phyloP scores from a whole-genome alignment of 2,329 filamentous ascomycete species.

The Trichoderma sp. region DNA sequence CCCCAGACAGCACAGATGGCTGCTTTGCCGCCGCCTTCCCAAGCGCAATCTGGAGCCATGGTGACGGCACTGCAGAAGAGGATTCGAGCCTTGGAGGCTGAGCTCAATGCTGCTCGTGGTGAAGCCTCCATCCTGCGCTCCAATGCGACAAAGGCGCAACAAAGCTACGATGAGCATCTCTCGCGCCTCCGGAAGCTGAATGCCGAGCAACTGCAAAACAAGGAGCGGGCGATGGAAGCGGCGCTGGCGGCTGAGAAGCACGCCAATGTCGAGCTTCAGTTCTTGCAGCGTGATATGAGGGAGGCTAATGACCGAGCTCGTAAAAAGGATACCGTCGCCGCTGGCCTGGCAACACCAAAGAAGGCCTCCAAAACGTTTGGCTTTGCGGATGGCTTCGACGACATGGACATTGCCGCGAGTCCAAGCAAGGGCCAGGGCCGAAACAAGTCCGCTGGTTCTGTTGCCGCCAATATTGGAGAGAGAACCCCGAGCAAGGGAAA shows the following conservation, averaged over 20 bases:
- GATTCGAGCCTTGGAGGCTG: constrained; percentile 55
- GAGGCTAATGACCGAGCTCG: constrained; percentile 57
- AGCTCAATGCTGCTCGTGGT: constrained; percentile 65
- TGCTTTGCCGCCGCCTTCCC: constrained; percentile 38
- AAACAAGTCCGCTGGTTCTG: constrained; percentile 46
- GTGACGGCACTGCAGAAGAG: constrained; percentile 55
- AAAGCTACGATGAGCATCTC: constrained; percentile 65
- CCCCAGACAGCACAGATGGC: constrained; percentile 48
- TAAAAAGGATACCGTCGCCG: constrained; percentile 47
- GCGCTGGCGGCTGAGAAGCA: constrained; percentile 66
- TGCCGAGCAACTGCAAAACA: constrained; percentile 64
- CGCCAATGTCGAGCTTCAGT: constrained; percentile 69
- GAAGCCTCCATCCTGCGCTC: constrained; percentile 75
- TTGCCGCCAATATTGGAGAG: constrained; percentile 51
- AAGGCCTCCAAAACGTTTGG: constrained; percentile 58
- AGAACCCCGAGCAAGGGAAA: constrained; percentile 69
- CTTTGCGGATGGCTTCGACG: constrained; percentile 76
- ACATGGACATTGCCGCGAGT: constrained; percentile 59
- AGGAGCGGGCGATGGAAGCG: constrained; percentile 65
- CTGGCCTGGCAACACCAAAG: constrained; percentile 58
- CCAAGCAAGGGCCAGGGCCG: constrained; percentile 54
- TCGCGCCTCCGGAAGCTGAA: constrained; percentile 63
- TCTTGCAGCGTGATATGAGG: constrained; percentile 70
- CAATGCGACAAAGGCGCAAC: constrained; percentile 64
- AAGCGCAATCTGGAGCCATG: constrained; percentile 41